Conservation (phyloP, 495 filamentous ascomycete species). For the Podospora pseudopauciseta region DNA sequence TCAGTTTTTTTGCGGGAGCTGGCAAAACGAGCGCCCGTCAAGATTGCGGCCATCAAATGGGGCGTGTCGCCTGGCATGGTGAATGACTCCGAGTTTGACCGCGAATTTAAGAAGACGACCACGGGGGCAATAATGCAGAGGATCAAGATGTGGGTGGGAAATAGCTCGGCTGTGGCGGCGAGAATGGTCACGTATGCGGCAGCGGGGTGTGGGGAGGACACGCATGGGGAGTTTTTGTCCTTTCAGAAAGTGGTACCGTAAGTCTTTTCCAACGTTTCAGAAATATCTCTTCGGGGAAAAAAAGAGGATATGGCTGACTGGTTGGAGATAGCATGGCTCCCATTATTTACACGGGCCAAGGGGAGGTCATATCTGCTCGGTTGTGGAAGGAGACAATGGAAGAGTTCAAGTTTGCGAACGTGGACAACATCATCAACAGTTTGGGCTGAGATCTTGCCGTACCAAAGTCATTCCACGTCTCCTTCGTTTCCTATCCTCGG, state of each 20-base stretch:
- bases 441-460: neutral
- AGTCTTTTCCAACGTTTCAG: slow-evolving; percentile 11
- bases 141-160: slow-evolving; percentile 21
- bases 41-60: slow-evolving; percentile 44
- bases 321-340: neutral
- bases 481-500: neutral
- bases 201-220: slow-evolving; percentile 37
- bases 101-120: slow-evolving; percentile 26
- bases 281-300: neutral
- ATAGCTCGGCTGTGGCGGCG: slow-evolving; percentile 34
- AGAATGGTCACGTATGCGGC: slow-evolving; percentile 36
- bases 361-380: slow-evolving; percentile 3
- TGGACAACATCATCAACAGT: slow-evolving; percentile 16
- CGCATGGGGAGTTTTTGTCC: slow-evolving; percentile 39
- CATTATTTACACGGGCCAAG: neutral
- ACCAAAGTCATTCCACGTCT: neutral
- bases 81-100: slow-evolving; percentile 37
- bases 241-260: slow-evolving; percentile 38
- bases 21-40: slow-evolving; percentile 29
- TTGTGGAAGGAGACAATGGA: slow-evolving; percentile 43
- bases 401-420: slow-evolving; percentile 39
- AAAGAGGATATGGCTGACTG: slow-evolving; percentile 1
- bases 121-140: slow-evolving; percentile 9
- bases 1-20: slow-evolving; percentile 31
- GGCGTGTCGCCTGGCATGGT: slow-evolving; percentile 39